phyloP scores from a whole-genome alignment of 768 basidiomycete genomes.

The Gyrodon lividus region DNA sequence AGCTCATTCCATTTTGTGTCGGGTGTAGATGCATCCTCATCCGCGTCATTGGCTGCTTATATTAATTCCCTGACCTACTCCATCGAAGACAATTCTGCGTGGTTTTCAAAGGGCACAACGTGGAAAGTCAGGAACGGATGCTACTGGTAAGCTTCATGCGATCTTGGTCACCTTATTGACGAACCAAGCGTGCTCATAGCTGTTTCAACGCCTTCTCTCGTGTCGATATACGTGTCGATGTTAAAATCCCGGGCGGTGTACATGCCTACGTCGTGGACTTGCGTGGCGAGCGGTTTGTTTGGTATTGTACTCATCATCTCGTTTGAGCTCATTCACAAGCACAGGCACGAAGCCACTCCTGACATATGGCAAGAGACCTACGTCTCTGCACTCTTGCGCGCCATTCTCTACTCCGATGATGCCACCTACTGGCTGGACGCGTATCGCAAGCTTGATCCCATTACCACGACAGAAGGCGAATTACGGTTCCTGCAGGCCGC shows the following conservation, averaged over 20 bases:
- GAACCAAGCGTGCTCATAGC: conserved; percentile 35
- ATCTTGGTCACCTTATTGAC: not conserved
- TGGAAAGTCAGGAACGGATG: conserved; percentile 95
- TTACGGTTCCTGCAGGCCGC: conserved; percentile 87
- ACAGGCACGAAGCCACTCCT: conserved; percentile 83
- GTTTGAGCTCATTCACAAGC: not conserved
- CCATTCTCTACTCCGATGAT: conserved; percentile 96
- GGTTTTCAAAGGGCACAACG: conserved; percentile 81
- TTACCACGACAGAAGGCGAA: conserved; percentile 86
- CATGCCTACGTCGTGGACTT: conserved; percentile 91
- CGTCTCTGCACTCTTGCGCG: conserved; percentile 85
- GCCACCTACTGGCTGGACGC: conserved; percentile 88
- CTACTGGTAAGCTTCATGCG: conserved; percentile 70
- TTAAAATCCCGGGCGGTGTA: conserved; percentile 98
- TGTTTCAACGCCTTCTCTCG: conserved; percentile 99
- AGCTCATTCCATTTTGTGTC: conserved; percentile 98
- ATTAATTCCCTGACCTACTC: conserved; percentile 97
- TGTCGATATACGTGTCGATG: conserved; percentile 95
- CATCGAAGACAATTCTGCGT: conserved; percentile 86
- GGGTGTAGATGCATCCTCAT: conserved; percentile 98
- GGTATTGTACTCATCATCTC: not conserved
- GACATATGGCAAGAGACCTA: conserved; percentile 99
- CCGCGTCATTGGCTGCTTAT: conserved; percentile 95
- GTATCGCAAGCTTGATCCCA: conserved; percentile 94
- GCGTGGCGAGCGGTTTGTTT: conserved; percentile 84